Percentiles rank a stretch among this genome's conserved stretches.
These are phyloP conservation scores for Pyrus pyrifolia DNA, from an alignment of 306 rosid species.

Conservation along the genomic window DNA sequence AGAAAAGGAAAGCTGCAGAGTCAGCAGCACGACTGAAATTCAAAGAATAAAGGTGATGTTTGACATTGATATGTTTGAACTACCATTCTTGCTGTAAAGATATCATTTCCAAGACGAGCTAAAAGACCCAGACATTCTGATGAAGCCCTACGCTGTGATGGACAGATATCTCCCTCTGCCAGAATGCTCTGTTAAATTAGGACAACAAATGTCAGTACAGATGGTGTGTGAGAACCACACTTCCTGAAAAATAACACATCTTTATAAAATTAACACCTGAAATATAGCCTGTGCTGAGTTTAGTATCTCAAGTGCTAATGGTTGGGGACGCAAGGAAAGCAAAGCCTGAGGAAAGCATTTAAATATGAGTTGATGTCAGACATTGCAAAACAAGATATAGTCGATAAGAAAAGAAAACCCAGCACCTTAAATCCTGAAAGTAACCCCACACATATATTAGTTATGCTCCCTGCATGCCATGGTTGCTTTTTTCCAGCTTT, in stretches of 20 bases:
- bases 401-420: constrained; percentile 10
- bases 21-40: neutral
- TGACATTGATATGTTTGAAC: constrained; percentile 17
- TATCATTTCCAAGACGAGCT: constrained; percentile 91
- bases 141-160: constrained; percentile 82
- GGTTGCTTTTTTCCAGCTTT: constrained; percentile 88
- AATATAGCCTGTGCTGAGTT: constrained; percentile 77
- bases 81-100: constrained; percentile 93
- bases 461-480: constrained; percentile 78
- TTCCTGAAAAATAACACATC: neutral
- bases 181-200: constrained; percentile 63
- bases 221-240: neutral
- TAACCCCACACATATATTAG: constrained; percentile 87
- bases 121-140: constrained; percentile 87
- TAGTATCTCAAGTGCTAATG: constrained; percentile 65
- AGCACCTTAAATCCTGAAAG: constrained; percentile 89
- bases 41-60: constrained; percentile 2
- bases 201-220: constrained; percentile 1
- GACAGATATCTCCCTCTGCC: constrained; percentile 86
- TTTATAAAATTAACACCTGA: constrained; percentile 42
- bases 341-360: constrained; percentile 48
- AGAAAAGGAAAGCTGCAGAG: neutral
- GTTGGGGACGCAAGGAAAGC: constrained; percentile 59
- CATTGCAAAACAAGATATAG: neutral
- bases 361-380: constrained; percentile 19